A percentile compares a stretch with the other conserved stretches of the same genome.
Conservation (phyloP, 345 rosid species). For the Arabidopsis thaliana region DNA sequence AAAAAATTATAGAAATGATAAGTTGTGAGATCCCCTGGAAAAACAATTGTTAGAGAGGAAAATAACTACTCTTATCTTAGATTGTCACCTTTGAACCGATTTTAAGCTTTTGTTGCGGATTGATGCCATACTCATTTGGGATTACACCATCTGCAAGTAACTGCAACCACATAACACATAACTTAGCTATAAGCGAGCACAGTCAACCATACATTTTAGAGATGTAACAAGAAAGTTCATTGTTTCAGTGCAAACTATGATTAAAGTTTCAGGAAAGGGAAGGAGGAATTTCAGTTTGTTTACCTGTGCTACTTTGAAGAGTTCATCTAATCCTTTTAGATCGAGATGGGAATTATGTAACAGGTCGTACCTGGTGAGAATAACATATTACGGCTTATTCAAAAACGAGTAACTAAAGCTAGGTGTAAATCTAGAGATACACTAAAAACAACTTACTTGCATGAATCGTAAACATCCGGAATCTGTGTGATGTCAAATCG, state of each 20-base stretch:
- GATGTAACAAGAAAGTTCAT: conserved; percentile 19
- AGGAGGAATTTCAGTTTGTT: conserved; percentile 10
- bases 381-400: conserved; percentile 20
- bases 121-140: conserved; percentile 97
- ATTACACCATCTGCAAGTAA: conserved; percentile 98
- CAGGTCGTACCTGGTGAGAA: conserved; percentile 79
- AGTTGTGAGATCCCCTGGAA: conserved; percentile 23
- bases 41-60: background rate
- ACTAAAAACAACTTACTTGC: conserved; percentile 74
- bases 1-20: background rate
- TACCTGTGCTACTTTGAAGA: conserved; percentile 99
- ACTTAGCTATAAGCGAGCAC: conserved; percentile 19
- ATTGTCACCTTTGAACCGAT: conserved; percentile 88
- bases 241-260: conserved; percentile 32
- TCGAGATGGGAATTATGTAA: conserved; percentile 98
- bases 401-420: conserved; percentile 21
- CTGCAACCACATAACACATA: conserved; percentile 54
- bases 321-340: conserved; percentile 84
- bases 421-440: conserved; percentile 16
- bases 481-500: conserved; percentile 98
- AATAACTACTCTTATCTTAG: conserved; percentile 12
- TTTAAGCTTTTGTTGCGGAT: conserved; percentile 95
- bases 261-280: conserved; percentile 46
- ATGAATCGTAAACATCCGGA: conserved; percentile 98
- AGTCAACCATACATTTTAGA: conserved; percentile 5